Conservation (phyloP, 176 grass and related monocot genomes). For the Zizania latifolia region DNA sequence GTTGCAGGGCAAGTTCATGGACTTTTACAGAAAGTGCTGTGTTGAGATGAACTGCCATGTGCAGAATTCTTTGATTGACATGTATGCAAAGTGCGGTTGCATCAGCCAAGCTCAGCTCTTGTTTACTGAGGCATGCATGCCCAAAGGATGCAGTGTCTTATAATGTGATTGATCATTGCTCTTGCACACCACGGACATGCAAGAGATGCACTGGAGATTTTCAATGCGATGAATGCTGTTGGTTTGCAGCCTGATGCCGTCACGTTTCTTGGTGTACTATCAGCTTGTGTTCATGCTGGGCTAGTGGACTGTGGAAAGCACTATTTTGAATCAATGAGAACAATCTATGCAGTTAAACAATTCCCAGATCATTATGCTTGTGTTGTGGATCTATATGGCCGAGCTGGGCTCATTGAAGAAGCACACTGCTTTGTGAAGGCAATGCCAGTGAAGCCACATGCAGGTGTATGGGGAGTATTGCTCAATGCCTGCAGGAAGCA, state of each 20-base stretch:
- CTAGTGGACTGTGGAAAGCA: conserved; percentile 29
- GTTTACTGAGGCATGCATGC: conserved; percentile 31
- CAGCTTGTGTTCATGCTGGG: conserved; percentile 54
- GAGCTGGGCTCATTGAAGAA: conserved; percentile 51
- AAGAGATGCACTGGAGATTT: conserved; percentile 42
- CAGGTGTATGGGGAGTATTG: conserved; percentile 73
- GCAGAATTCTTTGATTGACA: conserved; percentile 46
- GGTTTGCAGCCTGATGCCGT: conserved; percentile 45
- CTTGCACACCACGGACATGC: conserved; percentile 48
- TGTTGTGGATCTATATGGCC: conserved; percentile 64
- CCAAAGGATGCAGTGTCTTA: conserved; percentile 57
- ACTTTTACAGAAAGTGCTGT: conserved; percentile 35
- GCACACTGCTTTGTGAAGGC: conserved; percentile 31
- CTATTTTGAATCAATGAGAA: conserved; percentile 54
- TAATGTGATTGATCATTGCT: conserved; percentile 62
- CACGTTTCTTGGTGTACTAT: conserved; percentile 54
- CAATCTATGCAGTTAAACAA: conserved; percentile 32
- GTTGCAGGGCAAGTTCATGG: conserved; percentile 57
- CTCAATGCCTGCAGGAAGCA: conserved; percentile 61
- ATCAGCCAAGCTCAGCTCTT: conserved; percentile 34
- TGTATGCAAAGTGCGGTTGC: conserved; percentile 56
- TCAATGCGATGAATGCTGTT: conserved; percentile 26
- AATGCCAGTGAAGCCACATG: conserved; percentile 58
- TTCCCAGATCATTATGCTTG: conserved; percentile 59
- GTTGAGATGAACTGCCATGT: conserved; percentile 55